Percentiles rank a stretch among this genome's conserved stretches.
phyloP scores from a whole-genome alignment of 2,329 filamentous ascomycete genomes.

The Canariomyces notabilis region DNA sequence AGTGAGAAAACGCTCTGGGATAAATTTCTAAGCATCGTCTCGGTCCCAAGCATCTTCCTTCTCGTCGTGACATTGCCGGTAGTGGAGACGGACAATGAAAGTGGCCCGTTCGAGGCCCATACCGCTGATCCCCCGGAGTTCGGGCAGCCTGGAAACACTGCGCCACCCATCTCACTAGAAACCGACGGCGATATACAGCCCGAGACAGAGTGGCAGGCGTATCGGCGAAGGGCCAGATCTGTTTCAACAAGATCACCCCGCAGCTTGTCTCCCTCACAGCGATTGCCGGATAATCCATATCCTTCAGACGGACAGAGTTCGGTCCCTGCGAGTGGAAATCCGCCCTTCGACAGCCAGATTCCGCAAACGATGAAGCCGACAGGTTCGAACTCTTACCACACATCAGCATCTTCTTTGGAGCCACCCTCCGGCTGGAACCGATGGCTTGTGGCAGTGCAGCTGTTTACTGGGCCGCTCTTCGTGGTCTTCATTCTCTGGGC shows the following conservation, averaged over 20 bases:
- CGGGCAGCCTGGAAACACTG: slow-evolving; percentile 28
- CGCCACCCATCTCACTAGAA: slow-evolving; percentile 35
- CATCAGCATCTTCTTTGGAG: slow-evolving; percentile 11
- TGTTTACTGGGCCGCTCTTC: slow-evolving; percentile 84
- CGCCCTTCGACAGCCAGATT: slow-evolving; percentile 3
- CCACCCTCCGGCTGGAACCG: slow-evolving; percentile 66
- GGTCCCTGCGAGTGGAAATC: not conserved
- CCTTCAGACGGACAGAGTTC: slow-evolving; percentile 2
- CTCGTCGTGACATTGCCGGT: slow-evolving; percentile 88
- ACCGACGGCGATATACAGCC: slow-evolving; percentile 30
- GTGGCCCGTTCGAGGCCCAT: slow-evolving; percentile 42
- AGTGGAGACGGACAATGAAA: slow-evolving; percentile 65
- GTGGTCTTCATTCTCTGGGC: slow-evolving; percentile 71
- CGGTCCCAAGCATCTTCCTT: slow-evolving; percentile 85
- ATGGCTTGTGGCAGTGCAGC: slow-evolving; percentile 81
- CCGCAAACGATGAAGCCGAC: slow-evolving; percentile 8
- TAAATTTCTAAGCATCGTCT: slow-evolving; percentile 72
- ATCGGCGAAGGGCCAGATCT: slow-evolving; percentile 44
- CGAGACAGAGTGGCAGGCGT: slow-evolving; percentile 57
- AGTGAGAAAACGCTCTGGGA: slow-evolving; percentile 77
- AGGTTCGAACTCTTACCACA: slow-evolving; percentile 10
- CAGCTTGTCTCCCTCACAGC: slow-evolving; percentile 30
- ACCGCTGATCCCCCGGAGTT: slow-evolving; percentile 29
- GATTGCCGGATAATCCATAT: slow-evolving; percentile 24
- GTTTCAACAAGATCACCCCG: slow-evolving; percentile 25